phyloP scores from a whole-genome alignment of 129 eudicot species.

The Tanacetum coccineum region DNA sequence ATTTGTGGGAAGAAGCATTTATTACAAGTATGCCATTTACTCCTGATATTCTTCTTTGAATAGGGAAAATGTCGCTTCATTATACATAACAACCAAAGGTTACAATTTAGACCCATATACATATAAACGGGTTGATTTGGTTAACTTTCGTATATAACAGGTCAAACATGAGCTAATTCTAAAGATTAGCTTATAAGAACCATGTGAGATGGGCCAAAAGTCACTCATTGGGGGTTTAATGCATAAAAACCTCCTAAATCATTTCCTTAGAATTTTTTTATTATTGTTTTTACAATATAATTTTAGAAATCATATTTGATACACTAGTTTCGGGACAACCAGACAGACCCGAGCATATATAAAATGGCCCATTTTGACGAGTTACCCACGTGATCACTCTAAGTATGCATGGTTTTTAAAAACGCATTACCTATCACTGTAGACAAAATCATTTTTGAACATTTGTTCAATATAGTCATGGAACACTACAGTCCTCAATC shows the following conservation, averaged over 20 bases:
- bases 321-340: background rate
- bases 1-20: slow-evolving; percentile 84
- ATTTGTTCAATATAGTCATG: background rate
- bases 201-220: too few relatives aligned
- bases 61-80: too few relatives aligned
- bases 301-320: background rate
- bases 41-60: background rate
- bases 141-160: too few relatives aligned
- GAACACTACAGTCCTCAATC: background rate
- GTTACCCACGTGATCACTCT: background rate
- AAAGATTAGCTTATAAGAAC: too few relatives aligned
- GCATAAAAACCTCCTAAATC: too few relatives aligned
- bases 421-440: background rate
- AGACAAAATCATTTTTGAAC: too few relatives aligned
- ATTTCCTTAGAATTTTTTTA: too few relatives aligned
- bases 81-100: too few relatives aligned
- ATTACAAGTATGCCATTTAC: slow-evolving; percentile 58
- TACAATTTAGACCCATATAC: background rate
- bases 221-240: too few relatives aligned
- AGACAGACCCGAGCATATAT: background rate
- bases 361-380: background rate
- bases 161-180: too few relatives aligned
- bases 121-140: background rate
- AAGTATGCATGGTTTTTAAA: too few relatives aligned
- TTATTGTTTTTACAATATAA: too few relatives aligned